Evolutionary conservation across 805 yeast genomes (phyloP).

Genomic region (Alloascoidea hylecoeti): DNA sequence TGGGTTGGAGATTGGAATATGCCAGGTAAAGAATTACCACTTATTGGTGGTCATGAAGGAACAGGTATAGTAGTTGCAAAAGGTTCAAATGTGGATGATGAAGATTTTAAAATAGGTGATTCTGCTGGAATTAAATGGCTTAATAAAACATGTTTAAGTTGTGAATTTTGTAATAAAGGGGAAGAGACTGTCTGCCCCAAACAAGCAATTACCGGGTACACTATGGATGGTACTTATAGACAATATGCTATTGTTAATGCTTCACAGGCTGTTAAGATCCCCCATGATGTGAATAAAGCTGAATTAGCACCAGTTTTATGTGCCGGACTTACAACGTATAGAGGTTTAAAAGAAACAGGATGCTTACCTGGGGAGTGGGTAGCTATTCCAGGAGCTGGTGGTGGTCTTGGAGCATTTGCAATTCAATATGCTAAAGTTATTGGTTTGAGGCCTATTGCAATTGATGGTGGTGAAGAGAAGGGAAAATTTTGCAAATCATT

Average conservation of each 20-base stretch:
- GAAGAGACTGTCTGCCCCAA: conserved; percentile 36
- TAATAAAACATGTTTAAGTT: background rate
- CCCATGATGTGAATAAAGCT: conserved; percentile 16
- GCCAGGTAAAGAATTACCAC: conserved; percentile 13
- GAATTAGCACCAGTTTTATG: conserved; percentile 34
- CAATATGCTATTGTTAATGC: conserved; percentile 33
- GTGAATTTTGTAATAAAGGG: background rate
- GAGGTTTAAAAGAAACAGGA: conserved; percentile 38
- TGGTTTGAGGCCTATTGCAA: conserved; percentile 41
- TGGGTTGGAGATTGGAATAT: conserved; percentile 66
- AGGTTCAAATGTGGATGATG: background rate
- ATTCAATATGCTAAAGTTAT: conserved; percentile 44
- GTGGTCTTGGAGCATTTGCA: conserved; percentile 48
- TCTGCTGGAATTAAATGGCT: background rate
- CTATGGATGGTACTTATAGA: conserved; percentile 43
- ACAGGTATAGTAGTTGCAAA: background rate
- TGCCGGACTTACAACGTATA: conserved; percentile 52
- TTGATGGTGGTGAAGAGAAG: conserved; percentile 38
- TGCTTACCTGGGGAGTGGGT: conserved; percentile 42
- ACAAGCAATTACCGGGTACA: conserved; percentile 50
- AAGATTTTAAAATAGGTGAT: background rate
- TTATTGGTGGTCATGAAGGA: background rate
- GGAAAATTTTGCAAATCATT: conserved; percentile 26
- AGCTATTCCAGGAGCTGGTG: conserved; percentile 46
- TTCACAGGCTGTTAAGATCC: conserved; percentile 26